Base-by-base conservation (phyloP, 2,329 filamentous ascomycete species). In the Clonostachys rhizophaga region DNA sequence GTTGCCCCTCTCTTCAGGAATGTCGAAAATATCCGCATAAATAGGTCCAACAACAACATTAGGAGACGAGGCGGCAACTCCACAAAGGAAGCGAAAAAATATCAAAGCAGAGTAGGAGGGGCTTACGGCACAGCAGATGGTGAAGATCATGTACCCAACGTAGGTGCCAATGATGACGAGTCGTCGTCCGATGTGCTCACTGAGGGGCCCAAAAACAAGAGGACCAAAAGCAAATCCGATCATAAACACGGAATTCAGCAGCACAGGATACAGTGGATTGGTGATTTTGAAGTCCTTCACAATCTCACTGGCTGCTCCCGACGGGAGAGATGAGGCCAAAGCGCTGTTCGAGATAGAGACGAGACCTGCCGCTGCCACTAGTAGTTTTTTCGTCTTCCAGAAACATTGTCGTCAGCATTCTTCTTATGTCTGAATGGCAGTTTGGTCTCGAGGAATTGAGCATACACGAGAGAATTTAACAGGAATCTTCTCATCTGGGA, bases 41-140 rank as follows among this genome's bases (percentile, higher is more conserved):
- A 65, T 49, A 1, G 62, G 61, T 1, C 59, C 58, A 10, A 65
- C 56, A 10, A 65, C 58, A 4, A 59, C 59, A 1, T 59, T 65
- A 10, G 62, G 62, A 7, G 62, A 62, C 0, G 62, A 60, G 13
- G 62, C 62, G 13, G 55, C 60, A 47, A 64, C 51, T 12, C 62
- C 62, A 11, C 56, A 54, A 11, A 65, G 49, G 2, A 65, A 49
- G 5, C 73, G 65, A 40, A 75, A 63, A 33, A 74, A 51, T 40
- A 75, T 63, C 10, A 76, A 55, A 0, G 64, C 68, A 34, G 60
- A 49, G 34, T 72, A 73, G 47, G 67, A 72, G 7, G 71, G 60
- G 1, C 70, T 61, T 3, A 64, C 70, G 14, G 70, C 68, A 37
- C 58, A 62, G 36, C 36, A 39, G 36, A 39, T 39, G 36, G 36